phyloP scores from a whole-genome alignment of 2,329 filamentous ascomycete genomes.

The Fusarium tuaranense region DNA sequence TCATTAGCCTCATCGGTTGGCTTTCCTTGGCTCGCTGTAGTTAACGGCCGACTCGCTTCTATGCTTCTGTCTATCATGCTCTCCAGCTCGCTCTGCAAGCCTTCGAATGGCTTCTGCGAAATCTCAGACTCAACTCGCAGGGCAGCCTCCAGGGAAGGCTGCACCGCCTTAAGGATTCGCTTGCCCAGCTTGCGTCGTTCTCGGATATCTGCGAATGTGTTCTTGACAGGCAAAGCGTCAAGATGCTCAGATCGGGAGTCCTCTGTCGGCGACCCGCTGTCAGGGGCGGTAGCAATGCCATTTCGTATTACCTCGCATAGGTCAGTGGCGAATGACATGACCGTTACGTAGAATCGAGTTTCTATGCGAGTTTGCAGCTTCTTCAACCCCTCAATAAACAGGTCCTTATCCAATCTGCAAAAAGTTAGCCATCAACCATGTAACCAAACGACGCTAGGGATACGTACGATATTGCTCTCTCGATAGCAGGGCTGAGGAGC shows the following conservation, averaged over 20 bases:
- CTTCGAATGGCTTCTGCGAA: slow-evolving; percentile 75
- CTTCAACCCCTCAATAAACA: slow-evolving; percentile 66
- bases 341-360: slow-evolving; percentile 68
- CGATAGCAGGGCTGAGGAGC: slow-evolving; percentile 80
- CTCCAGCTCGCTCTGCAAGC: slow-evolving; percentile 79
- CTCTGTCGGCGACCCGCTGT: slow-evolving; percentile 39
- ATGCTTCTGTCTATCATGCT: slow-evolving; percentile 76
- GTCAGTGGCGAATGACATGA: slow-evolving; percentile 67
- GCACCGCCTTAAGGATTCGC: slow-evolving; percentile 85
- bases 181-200: slow-evolving; percentile 89
- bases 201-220: slow-evolving; percentile 75
- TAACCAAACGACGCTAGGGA: background rate
- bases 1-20: slow-evolving; percentile 56
- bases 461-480: slow-evolving; percentile 84
- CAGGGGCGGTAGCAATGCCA: slow-evolving; percentile 61
- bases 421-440: slow-evolving; percentile 52
- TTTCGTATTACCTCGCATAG: slow-evolving; percentile 65
- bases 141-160: slow-evolving; percentile 81
- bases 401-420: slow-evolving; percentile 71
- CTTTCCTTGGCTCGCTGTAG: slow-evolving; percentile 51
- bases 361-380: slow-evolving; percentile 65
- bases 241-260: slow-evolving; percentile 49
- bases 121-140: slow-evolving; percentile 86
- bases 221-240: slow-evolving; percentile 64
- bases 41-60: slow-evolving; percentile 61